Evolutionary conservation across 441 rosid genomes (phyloP).

Genomic region (Manihot esculenta): DNA sequence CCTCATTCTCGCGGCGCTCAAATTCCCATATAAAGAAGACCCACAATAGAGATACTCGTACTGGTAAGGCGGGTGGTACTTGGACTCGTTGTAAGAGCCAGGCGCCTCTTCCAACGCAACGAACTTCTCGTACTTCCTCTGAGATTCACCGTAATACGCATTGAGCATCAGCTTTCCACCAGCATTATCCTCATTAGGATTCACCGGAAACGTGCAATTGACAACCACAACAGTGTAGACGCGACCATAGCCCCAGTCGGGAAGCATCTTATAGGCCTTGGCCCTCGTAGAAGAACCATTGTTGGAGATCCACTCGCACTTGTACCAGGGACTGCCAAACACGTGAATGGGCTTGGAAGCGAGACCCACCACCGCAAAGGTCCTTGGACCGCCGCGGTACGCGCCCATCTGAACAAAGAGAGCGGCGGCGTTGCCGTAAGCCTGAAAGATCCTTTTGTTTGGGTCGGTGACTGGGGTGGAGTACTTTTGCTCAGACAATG

Average conservation of each 20-base stretch:
- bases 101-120: conserved; percentile 53
- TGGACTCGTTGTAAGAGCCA: conserved; percentile 51
- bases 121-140: conserved; percentile 49
- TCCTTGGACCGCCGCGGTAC: conserved; percentile 68
- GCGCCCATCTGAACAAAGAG: conserved; percentile 78
- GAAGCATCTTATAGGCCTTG: conserved; percentile 65
- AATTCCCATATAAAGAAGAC: conserved; percentile 68
- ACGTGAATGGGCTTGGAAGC: conserved; percentile 78
- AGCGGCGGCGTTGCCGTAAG: conserved; percentile 83
- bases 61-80: conserved; percentile 47
- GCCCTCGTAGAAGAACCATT: conserved; percentile 56
- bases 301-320: conserved; percentile 74
- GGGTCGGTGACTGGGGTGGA: conserved; percentile 39
- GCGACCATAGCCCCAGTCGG: conserved; percentile 90
- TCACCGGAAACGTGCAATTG: conserved; percentile 60
- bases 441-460: conserved; percentile 54
- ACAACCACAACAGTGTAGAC: conserved; percentile 81
- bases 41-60: conserved; percentile 82
- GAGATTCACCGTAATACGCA: conserved; percentile 60
- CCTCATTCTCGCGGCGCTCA: conserved; percentile 61
- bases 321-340: conserved; percentile 66
- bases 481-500: conserved; percentile 32
- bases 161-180: conserved; percentile 69
- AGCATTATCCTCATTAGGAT: conserved; percentile 55
- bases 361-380: conserved; percentile 75